Evolutionary conservation across 2,329 filamentous ascomycete genomes (phyloP).

Genomic region (Herpotrichia juniperi): DNA sequence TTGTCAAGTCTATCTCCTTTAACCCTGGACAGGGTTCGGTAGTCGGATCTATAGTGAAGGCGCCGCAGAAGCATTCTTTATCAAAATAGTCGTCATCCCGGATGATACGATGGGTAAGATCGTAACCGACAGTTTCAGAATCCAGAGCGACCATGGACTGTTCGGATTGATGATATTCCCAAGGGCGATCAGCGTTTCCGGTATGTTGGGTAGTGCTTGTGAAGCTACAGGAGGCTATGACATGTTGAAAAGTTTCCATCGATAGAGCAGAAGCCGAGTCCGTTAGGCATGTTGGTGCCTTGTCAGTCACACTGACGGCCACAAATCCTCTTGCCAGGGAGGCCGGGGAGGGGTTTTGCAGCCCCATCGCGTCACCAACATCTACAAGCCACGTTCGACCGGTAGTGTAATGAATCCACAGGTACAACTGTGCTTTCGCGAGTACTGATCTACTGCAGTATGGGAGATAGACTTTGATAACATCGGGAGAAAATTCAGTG

Average conservation of each 20-base stretch:
- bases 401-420: constrained; percentile 33
- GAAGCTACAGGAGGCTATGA: constrained; percentile 39
- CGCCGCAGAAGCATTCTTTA: constrained; percentile 38
- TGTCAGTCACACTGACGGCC: constrained; percentile 22
- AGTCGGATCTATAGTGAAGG: constrained; percentile 20
- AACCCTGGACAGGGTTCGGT: constrained; percentile 24
- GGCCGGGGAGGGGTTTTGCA: constrained; percentile 31
- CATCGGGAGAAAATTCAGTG: constrained; percentile 32
- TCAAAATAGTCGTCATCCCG: constrained; percentile 36
- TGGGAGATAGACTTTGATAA: constrained; percentile 29
- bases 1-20: constrained; percentile 28
- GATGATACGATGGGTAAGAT: constrained; percentile 25
- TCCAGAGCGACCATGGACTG: constrained; percentile 37
- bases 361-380: constrained; percentile 34
- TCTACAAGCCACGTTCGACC: constrained; percentile 42
- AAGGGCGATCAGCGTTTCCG: constrained; percentile 38
- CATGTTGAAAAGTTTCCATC: constrained; percentile 33
- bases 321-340: constrained; percentile 34
- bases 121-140: constrained; percentile 41
- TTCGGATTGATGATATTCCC: constrained; percentile 36
- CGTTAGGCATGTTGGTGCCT: constrained; percentile 38
- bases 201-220: constrained; percentile 33
- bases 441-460: constrained; percentile 41
- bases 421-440: constrained; percentile 39
- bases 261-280: constrained; percentile 20